Evolutionary conservation across 106 monocot species (phyloP), one percentile per base, ranked within the genome.

Genomic region (Dioscorea zingiberensis): DNA sequence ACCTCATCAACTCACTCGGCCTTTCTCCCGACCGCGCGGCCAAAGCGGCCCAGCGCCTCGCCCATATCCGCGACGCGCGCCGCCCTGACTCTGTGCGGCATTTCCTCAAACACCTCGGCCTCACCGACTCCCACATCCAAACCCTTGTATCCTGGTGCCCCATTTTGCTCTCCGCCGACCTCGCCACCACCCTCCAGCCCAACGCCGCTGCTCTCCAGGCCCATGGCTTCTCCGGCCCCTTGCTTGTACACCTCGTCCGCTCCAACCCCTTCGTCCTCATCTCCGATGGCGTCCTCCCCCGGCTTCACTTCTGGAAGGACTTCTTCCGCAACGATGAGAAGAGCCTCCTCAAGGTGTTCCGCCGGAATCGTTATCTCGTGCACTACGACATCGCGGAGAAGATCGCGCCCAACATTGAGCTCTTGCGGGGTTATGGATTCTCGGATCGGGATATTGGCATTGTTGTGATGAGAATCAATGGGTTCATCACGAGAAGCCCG

Each of bases 181-280:
- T 67, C 47, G 26, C 55, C 25, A 66, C 72, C 65, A 78, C 67
- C 54, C 73, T 78, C 25, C 54, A 55, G 7, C 78, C 68, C 22
- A 51, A 47, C 30, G 55, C 55, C 51, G 44, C 22, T 10, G 72
- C 62, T 19, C 55, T 78, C 17, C 26, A 28, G 25, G 9, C 45
- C 7, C 47, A n/a, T 21, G 78, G 78, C 54, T 73, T 73, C 78
- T 68, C 78, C 21, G 26, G 25, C 11, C 22, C 54, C 16, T 24
- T 60, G 44, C 60, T 69, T 26, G 27, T 64, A n/a, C 59, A 76
- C 25, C 13, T 63, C 27, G 16, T 69, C 54, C 54, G 59, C 45
- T 27, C 44, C 44, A 70, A 63, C 65, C 67, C 72, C 10, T 7
- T 1, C 22, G 17, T 25, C 21, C 48, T 71, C 59, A n/a, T 11